Conservation (phyloP, 805 yeast genomes). For the Candida ponderosae region DNA sequence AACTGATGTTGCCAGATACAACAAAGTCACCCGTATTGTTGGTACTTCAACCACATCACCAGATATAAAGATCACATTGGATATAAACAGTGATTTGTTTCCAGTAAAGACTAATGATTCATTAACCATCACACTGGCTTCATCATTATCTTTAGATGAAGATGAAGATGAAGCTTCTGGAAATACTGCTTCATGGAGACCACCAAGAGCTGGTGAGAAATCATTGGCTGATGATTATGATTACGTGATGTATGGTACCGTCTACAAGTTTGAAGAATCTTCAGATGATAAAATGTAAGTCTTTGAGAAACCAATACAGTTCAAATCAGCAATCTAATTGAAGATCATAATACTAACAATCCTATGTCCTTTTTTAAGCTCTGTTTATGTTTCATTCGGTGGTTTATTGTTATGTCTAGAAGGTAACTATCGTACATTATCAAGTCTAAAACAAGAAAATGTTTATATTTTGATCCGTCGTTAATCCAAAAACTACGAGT, state of each 20-base stretch:
- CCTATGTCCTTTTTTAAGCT: constrained; percentile 27
- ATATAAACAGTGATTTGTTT: constrained; percentile 85
- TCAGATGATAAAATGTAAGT: constrained; percentile 40
- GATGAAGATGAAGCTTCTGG: constrained; percentile 36
- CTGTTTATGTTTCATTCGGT: constrained; percentile 93
- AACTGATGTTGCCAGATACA: constrained; percentile 84
- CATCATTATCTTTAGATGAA: constrained; percentile 53
- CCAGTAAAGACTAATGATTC: constrained; percentile 74
- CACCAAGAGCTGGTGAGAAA: constrained; percentile 73
- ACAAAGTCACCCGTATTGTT: constrained; percentile 82
- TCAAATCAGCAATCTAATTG: neutral
- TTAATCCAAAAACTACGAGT: constrained; percentile 15
- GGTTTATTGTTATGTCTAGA: constrained; percentile 90
- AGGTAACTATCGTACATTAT: constrained; percentile 87
- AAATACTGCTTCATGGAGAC: constrained; percentile 37
- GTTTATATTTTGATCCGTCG: constrained; percentile 83
- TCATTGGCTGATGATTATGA: constrained; percentile 94
- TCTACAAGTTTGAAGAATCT: constrained; percentile 91
- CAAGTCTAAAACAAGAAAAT: constrained; percentile 87
- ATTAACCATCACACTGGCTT: constrained; percentile 79
- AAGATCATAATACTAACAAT: constrained; percentile 2
- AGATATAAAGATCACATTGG: constrained; percentile 78
- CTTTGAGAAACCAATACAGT: neutral
- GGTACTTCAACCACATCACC: constrained; percentile 79
- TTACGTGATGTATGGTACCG: constrained; percentile 97